Evolutionary conservation across 805 yeast genomes (phyloP).

Genomic region (Ogataea nonfermentans): DNA sequence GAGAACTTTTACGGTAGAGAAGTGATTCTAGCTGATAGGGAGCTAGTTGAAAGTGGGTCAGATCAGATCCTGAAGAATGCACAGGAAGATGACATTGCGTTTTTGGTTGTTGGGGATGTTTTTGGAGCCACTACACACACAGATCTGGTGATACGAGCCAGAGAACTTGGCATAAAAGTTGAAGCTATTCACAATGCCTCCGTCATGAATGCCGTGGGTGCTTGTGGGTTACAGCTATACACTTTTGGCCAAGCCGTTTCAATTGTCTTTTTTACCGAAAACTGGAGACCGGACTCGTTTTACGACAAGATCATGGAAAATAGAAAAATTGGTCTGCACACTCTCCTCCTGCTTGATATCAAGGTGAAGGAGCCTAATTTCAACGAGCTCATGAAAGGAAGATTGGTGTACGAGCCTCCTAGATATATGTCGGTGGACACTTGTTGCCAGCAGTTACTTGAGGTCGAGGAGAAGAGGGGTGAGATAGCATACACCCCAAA

Average conservation of each 20-base stretch:
- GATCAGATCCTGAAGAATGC: slow-evolving; percentile 80
- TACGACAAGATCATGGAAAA: slow-evolving; percentile 87
- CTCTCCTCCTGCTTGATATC: slow-evolving; percentile 83
- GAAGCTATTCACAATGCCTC: slow-evolving; percentile 93
- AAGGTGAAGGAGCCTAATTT: slow-evolving; percentile 96
- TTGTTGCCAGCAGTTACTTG: slow-evolving; percentile 84
- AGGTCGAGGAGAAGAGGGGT: slow-evolving; percentile 74
- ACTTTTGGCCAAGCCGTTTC: slow-evolving; percentile 98
- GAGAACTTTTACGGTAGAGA: slow-evolving; percentile 85
- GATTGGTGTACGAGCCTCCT: slow-evolving; percentile 93
- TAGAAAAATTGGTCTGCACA: slow-evolving; percentile 86
- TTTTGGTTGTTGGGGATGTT: slow-evolving; percentile 95
- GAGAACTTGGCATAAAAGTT: slow-evolving; percentile 74
- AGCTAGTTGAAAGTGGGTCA: slow-evolving; percentile 85
- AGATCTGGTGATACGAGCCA: slow-evolving; percentile 87
- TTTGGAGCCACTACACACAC: slow-evolving; percentile 99
- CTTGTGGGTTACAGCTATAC: slow-evolving; percentile 93
- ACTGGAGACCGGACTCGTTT: slow-evolving; percentile 96
- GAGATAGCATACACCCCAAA: slow-evolving; percentile 79
- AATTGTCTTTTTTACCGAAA: slow-evolving; percentile 89
- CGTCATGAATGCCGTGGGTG: slow-evolving; percentile 97
- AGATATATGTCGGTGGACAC: slow-evolving; percentile 91
- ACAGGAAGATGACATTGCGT: slow-evolving; percentile 80
- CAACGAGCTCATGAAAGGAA: slow-evolving; percentile 91
- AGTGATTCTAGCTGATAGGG: slow-evolving; percentile 89